A percentile compares a stretch with the other conserved stretches of the same genome.
These are phyloP conservation scores for Alternaria rosae DNA, from an alignment of 2,329 filamentous ascomycete genomes.

Conservation along the genomic window DNA sequence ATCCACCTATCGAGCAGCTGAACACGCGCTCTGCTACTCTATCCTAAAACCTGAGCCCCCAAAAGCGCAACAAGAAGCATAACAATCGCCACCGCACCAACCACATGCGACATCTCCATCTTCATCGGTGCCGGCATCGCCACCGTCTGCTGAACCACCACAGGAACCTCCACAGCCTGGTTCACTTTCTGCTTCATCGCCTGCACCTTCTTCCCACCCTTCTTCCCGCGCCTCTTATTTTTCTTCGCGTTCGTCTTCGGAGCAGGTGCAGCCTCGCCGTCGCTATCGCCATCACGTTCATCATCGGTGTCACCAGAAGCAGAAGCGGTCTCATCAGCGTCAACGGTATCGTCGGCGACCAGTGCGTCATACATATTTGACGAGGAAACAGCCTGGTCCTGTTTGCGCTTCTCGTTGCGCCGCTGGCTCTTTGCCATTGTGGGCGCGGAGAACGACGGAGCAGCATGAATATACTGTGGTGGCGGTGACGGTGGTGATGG, in stretches of 20 bases:
- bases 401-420: not conserved
- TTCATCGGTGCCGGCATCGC: not conserved
- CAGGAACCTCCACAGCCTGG: not conserved
- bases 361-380: not conserved
- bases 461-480: not conserved
- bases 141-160: not conserved
- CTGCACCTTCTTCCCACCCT: constrained; percentile 2
- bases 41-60: not conserved
- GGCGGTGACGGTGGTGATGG: not conserved
- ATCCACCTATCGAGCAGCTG: too few species aligned
- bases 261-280: not conserved
- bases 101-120: not conserved
- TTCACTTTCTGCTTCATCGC: not conserved
- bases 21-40: too few species aligned
- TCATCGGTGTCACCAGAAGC: not conserved
- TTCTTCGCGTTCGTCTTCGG: not conserved
- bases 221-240: constrained; percentile 4
- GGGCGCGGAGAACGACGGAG: not conserved
- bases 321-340: not conserved
- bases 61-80: not conserved
- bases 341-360: not conserved
- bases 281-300: not conserved
- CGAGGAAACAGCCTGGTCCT: not conserved
- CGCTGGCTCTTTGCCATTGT: not conserved
- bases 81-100: not conserved